Evolutionary conservation across 208 protist species (phyloP), one percentile per base, ranked within the genome.

Genomic region (Crithidia sp.): DNA sequence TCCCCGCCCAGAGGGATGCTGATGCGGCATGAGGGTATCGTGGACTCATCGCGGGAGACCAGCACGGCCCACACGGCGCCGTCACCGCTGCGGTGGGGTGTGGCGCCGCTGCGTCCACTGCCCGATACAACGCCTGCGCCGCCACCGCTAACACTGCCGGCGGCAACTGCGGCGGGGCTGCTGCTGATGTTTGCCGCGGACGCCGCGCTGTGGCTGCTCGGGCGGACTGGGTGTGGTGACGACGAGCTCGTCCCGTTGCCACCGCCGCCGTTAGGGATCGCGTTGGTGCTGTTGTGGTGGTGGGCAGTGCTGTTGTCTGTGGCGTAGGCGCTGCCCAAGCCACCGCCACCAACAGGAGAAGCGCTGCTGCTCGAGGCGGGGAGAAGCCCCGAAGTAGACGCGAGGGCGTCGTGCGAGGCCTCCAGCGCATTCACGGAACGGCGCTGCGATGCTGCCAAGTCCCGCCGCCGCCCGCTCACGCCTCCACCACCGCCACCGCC

Each of bases 21-120:
- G 54, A 96, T 87, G 60, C 69, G 79, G 41, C 78, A 92, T 3
- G 88, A 90, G n/a, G 89, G 76, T 59, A 96, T 89, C 7, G 86
- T 91, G 37, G 79, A 64, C 76, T 94, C 89, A 56, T 96, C 92
- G 14, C 84, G 81, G 0, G 89, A 95, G 36, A 85, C 71, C 2
- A 96, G 78, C 39, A 95, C 77, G 8, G 88, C 92, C 90, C 92
- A 96, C 44, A 87, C 79, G 4, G 74, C 67, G 19, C 68, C 56
- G n/a, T 74, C 74, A 14, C 74, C 61, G n/a, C 45, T 13, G 43
- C 64, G 62, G 39, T 64, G 55, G 19, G 68, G 45, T 43, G 56
- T 74, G 28, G 52, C 39, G 52, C 19, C 45, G 40, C 14, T 69
- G 62, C 37, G 12, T 52, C 0, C 45, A 7, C 45, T 7, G 7